Evolutionary conservation across 352 stramenopile genomes (phyloP).

Genomic region (Phytopythium mirpurense): DNA sequence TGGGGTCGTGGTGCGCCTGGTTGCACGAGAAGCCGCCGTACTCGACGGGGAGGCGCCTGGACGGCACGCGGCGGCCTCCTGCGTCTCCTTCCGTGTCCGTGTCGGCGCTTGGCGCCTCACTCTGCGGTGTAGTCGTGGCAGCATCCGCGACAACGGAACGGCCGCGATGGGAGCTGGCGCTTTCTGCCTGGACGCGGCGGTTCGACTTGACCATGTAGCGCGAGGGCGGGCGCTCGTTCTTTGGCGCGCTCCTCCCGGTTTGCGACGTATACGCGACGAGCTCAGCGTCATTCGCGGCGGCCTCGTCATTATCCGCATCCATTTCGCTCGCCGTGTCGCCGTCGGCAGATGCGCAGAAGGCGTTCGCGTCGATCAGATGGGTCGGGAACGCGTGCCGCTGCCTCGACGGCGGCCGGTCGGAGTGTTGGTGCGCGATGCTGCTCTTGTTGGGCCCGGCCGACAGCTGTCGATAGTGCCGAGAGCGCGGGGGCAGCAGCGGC

Average conservation of each 20-base stretch:
- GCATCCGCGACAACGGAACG: not conserved
- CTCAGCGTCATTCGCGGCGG: not conserved
- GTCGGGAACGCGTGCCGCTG: conserved; percentile 77
- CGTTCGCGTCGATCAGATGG: conserved; percentile 56
- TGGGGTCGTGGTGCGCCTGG: conserved; percentile 64
- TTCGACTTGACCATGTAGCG: conserved; percentile 72
- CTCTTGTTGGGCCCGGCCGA: conserved; percentile 20
- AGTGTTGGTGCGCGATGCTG: conserved; percentile 5
- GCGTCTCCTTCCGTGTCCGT: not conserved
- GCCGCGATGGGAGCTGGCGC: not conserved
- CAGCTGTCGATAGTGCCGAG: conserved; percentile 23
- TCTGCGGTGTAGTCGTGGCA: not conserved
- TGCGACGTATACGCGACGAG: not conserved
- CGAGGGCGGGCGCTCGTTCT: conserved; percentile 50
- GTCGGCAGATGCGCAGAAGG: conserved; percentile 9
- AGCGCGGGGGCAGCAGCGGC: conserved; percentile 15
- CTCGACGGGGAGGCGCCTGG: not conserved
- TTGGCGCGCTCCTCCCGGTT: not conserved
- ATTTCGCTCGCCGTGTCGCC: not conserved
- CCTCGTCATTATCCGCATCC: not conserved
- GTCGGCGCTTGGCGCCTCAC: not conserved
- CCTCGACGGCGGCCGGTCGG: conserved; percentile 57
- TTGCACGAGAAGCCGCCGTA: conserved; percentile 31
- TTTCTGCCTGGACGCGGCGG: conserved; percentile 12
- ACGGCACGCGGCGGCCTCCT: not conserved